Conservation (phyloP, 805 yeast genomes). For the Wickerhamiella spandovensis region DNA sequence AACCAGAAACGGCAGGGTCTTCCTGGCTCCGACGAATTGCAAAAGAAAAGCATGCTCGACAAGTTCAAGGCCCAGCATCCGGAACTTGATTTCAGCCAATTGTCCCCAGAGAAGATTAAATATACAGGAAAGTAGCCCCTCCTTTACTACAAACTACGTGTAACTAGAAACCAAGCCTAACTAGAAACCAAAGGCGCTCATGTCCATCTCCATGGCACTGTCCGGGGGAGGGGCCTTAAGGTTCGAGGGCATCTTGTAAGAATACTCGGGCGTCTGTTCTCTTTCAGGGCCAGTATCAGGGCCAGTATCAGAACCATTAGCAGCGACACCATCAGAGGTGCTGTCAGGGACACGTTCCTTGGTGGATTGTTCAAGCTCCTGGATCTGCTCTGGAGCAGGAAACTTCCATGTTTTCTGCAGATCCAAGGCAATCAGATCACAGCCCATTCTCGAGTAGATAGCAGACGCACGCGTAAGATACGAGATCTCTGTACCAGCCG, state of each 20-base stretch:
- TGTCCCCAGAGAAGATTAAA: conserved; percentile 16
- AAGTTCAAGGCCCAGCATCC: conserved; percentile 33
- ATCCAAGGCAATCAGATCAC: conserved; percentile 35
- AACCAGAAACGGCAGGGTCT: conserved; percentile 28
- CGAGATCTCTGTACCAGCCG: conserved; percentile 47
- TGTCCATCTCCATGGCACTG: conserved; percentile 58
- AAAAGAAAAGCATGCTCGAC: conserved; percentile 24
- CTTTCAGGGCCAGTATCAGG: background rate
- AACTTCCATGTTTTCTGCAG: conserved; percentile 61
- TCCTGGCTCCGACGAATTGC: conserved; percentile 28
- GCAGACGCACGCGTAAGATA: conserved; percentile 49
- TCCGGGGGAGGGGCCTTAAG: conserved; percentile 34
- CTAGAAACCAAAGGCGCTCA: conserved; percentile 56
- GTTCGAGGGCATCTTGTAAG: background rate
- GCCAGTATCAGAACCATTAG: background rate
- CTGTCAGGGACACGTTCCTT: too few species aligned
- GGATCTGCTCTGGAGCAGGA: background rate
- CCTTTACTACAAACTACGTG: background rate
- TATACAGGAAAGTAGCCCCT: background rate
- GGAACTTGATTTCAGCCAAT: conserved; percentile 30
- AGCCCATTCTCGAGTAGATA: conserved; percentile 79
- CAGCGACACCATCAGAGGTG: too few species aligned
- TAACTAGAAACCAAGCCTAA: conserved; percentile 6
- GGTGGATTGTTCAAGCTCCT: too few species aligned
- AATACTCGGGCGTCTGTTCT: background rate